Conservation (phyloP, 352 stramenopile species). For the Phytophthora crassamura region DNA sequence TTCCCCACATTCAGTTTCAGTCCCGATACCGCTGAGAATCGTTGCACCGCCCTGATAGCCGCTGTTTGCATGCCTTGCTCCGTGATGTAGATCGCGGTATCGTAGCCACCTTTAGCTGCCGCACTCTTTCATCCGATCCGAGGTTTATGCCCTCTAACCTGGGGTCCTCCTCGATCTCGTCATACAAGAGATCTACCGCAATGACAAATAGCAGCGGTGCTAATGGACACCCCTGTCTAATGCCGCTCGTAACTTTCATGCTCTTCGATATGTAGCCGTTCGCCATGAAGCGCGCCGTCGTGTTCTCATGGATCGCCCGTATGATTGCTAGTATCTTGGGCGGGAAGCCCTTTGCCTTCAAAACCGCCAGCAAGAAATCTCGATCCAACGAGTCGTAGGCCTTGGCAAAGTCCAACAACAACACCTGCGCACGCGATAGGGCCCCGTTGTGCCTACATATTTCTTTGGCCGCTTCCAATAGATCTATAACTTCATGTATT, state of each 20-base stretch:
- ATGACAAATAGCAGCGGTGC: slow-evolving; percentile 11
- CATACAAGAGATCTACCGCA: slow-evolving; percentile 1
- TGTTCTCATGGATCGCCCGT: background rate
- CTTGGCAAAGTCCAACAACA: slow-evolving; percentile 14
- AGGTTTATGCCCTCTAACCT: background rate
- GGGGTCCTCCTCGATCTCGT: background rate
- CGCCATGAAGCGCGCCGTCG: background rate
- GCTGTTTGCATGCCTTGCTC: background rate
- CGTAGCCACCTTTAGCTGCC: background rate
- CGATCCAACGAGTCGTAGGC: slow-evolving; percentile 11
- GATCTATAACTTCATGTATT: slow-evolving; percentile 10
- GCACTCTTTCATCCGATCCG: no score
- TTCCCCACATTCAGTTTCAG: slow-evolving; percentile 5
- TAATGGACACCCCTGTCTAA: slow-evolving; percentile 6
- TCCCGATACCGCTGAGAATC: background rate
- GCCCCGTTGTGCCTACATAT: background rate
- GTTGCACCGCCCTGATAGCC: background rate
- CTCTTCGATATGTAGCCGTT: background rate
- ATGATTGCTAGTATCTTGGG: background rate
- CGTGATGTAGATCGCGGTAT: slow-evolving; percentile 8
- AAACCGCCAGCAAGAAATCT: background rate
- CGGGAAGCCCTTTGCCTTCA: slow-evolving; percentile 4
- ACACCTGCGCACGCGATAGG: background rate
- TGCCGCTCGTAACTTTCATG: background rate
- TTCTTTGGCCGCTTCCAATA: slow-evolving; percentile 7